phyloP scores from a whole-genome alignment of 306 rosid species.

The Dicorynia guianensis region DNA sequence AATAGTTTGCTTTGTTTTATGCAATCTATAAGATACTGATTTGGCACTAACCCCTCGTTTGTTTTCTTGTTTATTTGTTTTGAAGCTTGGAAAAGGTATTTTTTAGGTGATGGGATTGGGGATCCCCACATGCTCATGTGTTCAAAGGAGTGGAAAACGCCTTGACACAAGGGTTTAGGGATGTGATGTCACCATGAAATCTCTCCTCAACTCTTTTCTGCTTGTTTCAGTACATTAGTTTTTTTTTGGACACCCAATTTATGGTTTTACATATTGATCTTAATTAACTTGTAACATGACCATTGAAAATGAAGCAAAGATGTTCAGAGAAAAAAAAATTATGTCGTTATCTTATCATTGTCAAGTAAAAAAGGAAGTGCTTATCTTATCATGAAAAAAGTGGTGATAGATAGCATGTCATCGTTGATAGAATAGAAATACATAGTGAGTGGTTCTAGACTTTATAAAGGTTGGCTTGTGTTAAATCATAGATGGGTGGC shows the following conservation, averaged over 20 bases:
- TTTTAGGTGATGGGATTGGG: conserved; percentile 6
- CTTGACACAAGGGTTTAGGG: conserved; percentile 27
- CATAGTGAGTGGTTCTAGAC: background rate
- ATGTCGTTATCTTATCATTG: too few relatives aligned
- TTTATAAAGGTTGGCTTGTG: too few relatives aligned
- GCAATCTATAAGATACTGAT: conserved; percentile 27
- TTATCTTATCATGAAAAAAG: too few relatives aligned
- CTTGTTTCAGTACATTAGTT: too few relatives aligned
- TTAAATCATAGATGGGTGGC: too few relatives aligned
- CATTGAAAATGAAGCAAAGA: background rate
- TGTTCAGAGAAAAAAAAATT: background rate
- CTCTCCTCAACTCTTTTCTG: background rate
- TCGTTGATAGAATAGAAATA: too few relatives aligned
- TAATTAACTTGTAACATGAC: too few relatives aligned
- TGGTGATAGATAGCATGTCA: too few relatives aligned
- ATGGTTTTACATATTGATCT: too few relatives aligned
- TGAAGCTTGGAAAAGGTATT: background rate
- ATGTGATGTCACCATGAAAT: conserved; percentile 20
- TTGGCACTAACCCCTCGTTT: background rate
- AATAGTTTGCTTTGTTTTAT: conserved; percentile 31
- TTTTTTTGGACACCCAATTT: too few relatives aligned
- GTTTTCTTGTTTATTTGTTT: conserved; percentile 12
- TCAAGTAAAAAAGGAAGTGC: too few relatives aligned
- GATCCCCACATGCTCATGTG: conserved; percentile 41
- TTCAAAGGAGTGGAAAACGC: conserved; percentile 27